These are phyloP conservation scores for Lepiota subincarnata DNA, from an alignment of 768 basidiomycete genomes.

Conservation along the genomic window DNA sequence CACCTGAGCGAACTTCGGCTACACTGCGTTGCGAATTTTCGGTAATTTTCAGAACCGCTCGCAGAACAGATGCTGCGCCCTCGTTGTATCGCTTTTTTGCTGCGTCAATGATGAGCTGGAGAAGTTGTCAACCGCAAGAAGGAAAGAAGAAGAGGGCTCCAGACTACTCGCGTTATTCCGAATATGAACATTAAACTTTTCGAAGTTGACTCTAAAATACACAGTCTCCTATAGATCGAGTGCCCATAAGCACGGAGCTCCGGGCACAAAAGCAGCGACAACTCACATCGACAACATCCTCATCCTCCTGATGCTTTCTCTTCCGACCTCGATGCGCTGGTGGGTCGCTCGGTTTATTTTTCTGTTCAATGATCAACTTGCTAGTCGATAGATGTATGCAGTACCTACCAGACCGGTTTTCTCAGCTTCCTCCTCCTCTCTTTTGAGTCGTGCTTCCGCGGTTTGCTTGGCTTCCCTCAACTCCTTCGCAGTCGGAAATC, in stretches of 20 bases:
- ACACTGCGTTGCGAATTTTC: conserved; percentile 59
- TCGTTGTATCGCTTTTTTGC: conserved; percentile 79
- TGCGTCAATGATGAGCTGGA: conserved; percentile 72
- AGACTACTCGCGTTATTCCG: conserved; percentile 67
- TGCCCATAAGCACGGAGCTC: conserved; percentile 12
- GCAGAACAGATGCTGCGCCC: conserved; percentile 66
- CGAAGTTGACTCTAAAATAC: conserved; percentile 85
- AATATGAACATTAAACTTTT: conserved; percentile 81
- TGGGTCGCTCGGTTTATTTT: conserved; percentile 45
- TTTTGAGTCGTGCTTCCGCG: conserved; percentile 57
- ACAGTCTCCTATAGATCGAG: conserved; percentile 50
- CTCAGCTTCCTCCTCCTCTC: conserved; percentile 73
- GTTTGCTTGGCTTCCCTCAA: conserved; percentile 66
- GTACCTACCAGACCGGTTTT: conserved; percentile 65
- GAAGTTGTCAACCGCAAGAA: conserved; percentile 3
- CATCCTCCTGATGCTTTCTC: conserved; percentile 49
- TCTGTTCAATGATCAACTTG: conserved; percentile 38
- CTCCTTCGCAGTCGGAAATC: conserved; percentile 80
- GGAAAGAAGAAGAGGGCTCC: not conserved
- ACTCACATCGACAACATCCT: conserved; percentile 66
- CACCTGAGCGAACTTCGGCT: conserved; percentile 64
- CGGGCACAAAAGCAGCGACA: not conserved
- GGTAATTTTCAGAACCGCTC: conserved; percentile 66
- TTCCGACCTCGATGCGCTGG: conserved; percentile 18
- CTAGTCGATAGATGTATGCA: conserved; percentile 6